Evolutionary conservation across 2,329 filamentous ascomycete species (phyloP), one percentile per base, ranked within the genome.

Genomic region (Immersiporthe knoxdaviesiana): DNA sequence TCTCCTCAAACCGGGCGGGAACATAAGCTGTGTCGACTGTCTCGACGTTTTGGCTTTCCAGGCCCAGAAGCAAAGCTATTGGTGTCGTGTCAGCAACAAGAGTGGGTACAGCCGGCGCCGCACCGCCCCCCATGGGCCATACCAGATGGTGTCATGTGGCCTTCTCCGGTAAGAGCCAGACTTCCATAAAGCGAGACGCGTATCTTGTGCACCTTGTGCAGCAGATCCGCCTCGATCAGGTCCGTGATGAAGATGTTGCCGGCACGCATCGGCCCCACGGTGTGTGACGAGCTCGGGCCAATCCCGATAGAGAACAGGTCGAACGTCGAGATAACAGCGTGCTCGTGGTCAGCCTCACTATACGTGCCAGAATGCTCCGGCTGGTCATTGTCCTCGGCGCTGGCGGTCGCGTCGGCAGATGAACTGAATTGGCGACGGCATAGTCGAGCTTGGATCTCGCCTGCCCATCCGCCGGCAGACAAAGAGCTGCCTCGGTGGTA

Each of bases 291-390:
- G 0, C 83, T 85, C 14, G 83, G 83, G 0, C 83, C 83, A 72
- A 85, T 84, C 72, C 83, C 83, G 65, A 85, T 84, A 41, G 83
- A 84, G 75, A 85, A 85, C 44, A 85, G 78, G 73, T 85, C 83
- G 71, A 85, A 85, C 0, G 83, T 82, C 2, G 83, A 85, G 68
- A 85, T 85, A 73, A 85, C 83, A 69, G 83, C 83, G 72, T 85
- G 83, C 72, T 85, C 83, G 61, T 83, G 81, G 62, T 84, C 83
- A 1, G 83, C 79, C 72, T 85, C 83, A 70, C 80, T 84, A 74
- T 85, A 84, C 14, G 79, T 81, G 65, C 82, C 81, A 2, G 78
- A 73, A 3, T 79, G 58, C 7, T 70, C 70, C 5, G 63, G 54
- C 3, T 2, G 44, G 4, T 64, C 70, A 50, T 24, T 64, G 39